phyloP scores from a whole-genome alignment of 352 stramenopile species.

The Globisporangium polare region DNA sequence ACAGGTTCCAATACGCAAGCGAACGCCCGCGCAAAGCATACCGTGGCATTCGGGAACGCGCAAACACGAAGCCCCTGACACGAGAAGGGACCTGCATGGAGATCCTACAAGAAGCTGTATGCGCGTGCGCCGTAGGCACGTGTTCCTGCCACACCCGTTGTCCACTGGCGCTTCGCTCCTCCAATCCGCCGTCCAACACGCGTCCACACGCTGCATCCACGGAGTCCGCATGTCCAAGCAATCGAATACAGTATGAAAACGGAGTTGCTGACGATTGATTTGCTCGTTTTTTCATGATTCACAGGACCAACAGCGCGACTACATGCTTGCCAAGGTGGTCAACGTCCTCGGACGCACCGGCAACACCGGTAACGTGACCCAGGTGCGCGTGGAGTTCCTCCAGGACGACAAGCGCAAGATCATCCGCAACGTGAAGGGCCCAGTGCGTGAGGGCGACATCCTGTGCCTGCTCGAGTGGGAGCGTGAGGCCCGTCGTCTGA shows the following conservation, averaged over 20 bases:
- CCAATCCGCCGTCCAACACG: too few species aligned
- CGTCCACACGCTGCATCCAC: too few species aligned
- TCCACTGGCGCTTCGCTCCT: too few species aligned
- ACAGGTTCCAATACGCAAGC: background rate
- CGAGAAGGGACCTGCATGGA: too few species aligned
- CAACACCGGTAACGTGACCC: slow-evolving; percentile 99
- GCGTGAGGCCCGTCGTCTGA: slow-evolving; percentile 96
- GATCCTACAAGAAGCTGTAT: too few species aligned
- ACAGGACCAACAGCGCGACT: slow-evolving; percentile 81
- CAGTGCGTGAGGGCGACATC: slow-evolving; percentile 98
- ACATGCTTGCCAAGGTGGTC: slow-evolving; percentile 99
- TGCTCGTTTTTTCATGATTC: background rate
- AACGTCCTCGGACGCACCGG: slow-evolving; percentile 98
- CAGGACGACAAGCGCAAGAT: slow-evolving; percentile 98
- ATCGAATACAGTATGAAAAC: too few species aligned
- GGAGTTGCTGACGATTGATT: slow-evolving; percentile 8
- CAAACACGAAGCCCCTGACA: too few species aligned
- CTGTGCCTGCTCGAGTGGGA: slow-evolving; percentile 99
- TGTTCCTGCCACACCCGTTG: too few species aligned
- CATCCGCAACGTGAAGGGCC: slow-evolving; percentile 99
- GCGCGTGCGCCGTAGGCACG: too few species aligned
- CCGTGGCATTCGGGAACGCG: background rate
- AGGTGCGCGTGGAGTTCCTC: slow-evolving; percentile 99
- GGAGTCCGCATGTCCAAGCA: too few species aligned
- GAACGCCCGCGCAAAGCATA: background rate